These are phyloP conservation scores for Exserohilum turcica DNA, from an alignment of 2,329 filamentous ascomycete species.

Conservation along the genomic window DNA sequence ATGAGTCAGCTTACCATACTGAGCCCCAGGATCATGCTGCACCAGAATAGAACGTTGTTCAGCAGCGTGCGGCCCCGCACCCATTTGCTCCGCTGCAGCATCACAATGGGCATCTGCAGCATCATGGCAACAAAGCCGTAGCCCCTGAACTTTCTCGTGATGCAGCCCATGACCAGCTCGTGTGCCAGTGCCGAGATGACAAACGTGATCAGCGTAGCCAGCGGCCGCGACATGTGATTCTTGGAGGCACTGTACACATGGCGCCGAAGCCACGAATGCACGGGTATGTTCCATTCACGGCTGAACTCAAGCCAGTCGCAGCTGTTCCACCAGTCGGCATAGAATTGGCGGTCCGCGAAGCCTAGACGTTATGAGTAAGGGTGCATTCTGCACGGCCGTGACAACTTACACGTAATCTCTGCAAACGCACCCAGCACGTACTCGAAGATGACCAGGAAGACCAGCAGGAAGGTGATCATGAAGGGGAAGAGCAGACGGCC, in stretches of 20 bases:
- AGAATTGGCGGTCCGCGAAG: constrained; percentile 10
- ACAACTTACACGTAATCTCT: constrained; percentile 72
- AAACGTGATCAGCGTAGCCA: constrained; percentile 89
- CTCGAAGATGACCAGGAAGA: constrained; percentile 98
- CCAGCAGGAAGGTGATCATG: constrained; percentile 92
- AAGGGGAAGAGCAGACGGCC: constrained; percentile 94
- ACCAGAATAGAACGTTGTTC: constrained; percentile 82
- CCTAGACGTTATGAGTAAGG: constrained; percentile 4
- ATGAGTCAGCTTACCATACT: constrained; percentile 68
- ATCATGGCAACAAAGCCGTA: constrained; percentile 96
- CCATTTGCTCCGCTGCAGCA: constrained; percentile 80
- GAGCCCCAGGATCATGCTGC: constrained; percentile 84
- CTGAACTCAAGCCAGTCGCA: constrained; percentile 96
- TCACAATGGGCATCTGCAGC: constrained; percentile 94
- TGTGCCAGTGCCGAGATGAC: constrained; percentile 87
- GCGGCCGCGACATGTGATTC: constrained; percentile 72
- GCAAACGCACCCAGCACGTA: constrained; percentile 94
- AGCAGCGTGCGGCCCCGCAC: constrained; percentile 75
- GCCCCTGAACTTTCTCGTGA: constrained; percentile 93
- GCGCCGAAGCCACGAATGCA: constrained; percentile 86
- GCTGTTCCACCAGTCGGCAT: constrained; percentile 68
- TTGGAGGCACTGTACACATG: constrained; percentile 90
- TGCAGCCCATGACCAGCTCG: constrained; percentile 96
- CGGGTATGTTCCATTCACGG: constrained; percentile 60
- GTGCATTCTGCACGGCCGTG: background rate